A percentile compares a stretch with the other conserved stretches of the same genome.
These are phyloP conservation scores for Scheffersomyces titani DNA, from an alignment of 1,139 yeast species.

Conservation along the genomic window DNA sequence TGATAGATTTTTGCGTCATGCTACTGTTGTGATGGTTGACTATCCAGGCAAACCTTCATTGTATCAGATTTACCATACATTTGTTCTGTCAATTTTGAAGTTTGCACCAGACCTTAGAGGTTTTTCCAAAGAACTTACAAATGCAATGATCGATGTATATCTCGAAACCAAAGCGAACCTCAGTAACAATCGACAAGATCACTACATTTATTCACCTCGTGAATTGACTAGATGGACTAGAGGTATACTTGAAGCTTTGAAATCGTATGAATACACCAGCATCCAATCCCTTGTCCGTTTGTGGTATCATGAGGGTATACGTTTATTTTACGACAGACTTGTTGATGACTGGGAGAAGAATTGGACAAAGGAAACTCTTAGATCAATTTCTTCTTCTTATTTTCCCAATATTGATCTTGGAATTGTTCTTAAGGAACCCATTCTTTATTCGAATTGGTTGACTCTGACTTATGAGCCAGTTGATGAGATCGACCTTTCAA, in stretches of 20 bases:
- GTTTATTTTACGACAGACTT: conserved; percentile 77
- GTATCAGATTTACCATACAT: conserved; percentile 63
- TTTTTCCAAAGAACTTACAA: conserved; percentile 52
- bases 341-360: conserved; percentile 47
- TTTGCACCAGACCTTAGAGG: conserved; percentile 64
- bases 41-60: conserved; percentile 74
- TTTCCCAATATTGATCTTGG: conserved; percentile 52
- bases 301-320: conserved; percentile 81
- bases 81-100: conserved; percentile 59
- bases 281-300: conserved; percentile 55
- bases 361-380: conserved; percentile 54
- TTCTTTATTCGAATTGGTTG: conserved; percentile 75
- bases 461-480: conserved; percentile 64
- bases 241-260: conserved; percentile 67
- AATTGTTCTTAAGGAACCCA: conserved; percentile 46
- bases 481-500: conserved; percentile 44
- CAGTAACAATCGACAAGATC: conserved; percentile 39
- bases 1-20: conserved; percentile 69
- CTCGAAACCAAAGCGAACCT: conserved; percentile 42
- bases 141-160: conserved; percentile 71
- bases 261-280: conserved; percentile 32
- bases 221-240: conserved; percentile 88
- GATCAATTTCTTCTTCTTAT: conserved; percentile 29
- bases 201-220: conserved; percentile 84
- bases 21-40: conserved; percentile 70